Conservation (phyloP, 1,139 yeast genomes). For the Torulaspora globosa region DNA sequence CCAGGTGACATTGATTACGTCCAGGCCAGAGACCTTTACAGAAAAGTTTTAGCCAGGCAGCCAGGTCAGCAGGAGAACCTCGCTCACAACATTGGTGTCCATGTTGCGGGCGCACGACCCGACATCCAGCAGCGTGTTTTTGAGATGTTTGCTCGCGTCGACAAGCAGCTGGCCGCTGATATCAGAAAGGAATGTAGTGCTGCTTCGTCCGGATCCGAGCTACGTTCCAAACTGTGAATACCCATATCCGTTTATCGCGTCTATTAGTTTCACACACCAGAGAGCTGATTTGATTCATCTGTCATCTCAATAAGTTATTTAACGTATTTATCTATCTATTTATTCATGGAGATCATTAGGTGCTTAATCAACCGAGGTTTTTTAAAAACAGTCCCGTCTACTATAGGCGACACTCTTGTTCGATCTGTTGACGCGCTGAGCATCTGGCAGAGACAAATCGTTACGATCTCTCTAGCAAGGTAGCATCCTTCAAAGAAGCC, state of each 20-base stretch:
- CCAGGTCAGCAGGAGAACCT: constrained; percentile 78
- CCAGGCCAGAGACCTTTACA: constrained; percentile 65
- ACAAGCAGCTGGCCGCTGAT: constrained; percentile 56
- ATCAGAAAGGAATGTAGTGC: constrained; percentile 56
- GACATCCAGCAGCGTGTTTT: constrained; percentile 76
- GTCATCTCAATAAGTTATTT: not conserved
- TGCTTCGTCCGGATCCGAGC: constrained; percentile 9
- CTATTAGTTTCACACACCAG: not conserved
- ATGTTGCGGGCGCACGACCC: constrained; percentile 65
- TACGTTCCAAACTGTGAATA: constrained; percentile 24
- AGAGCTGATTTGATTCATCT: not conserved
- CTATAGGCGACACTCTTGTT: not conserved
- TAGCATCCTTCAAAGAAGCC: too few relatives aligned
- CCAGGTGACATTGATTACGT: constrained; percentile 62
- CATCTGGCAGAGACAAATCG: not conserved
- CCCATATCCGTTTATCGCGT: not conserved
- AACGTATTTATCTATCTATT: constrained; percentile 11
- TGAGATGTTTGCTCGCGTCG: constrained; percentile 71
- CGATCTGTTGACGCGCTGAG: not conserved
- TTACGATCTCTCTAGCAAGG: not conserved
- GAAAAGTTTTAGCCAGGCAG: constrained; percentile 68
- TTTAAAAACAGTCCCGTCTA: not conserved
- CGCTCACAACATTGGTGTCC: constrained; percentile 79
- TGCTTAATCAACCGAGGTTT: not conserved
- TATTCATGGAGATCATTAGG: constrained; percentile 6